Conservation (phyloP, 2,329 filamentous ascomycete species). For the Aspergillus fumigatiaffinis region DNA sequence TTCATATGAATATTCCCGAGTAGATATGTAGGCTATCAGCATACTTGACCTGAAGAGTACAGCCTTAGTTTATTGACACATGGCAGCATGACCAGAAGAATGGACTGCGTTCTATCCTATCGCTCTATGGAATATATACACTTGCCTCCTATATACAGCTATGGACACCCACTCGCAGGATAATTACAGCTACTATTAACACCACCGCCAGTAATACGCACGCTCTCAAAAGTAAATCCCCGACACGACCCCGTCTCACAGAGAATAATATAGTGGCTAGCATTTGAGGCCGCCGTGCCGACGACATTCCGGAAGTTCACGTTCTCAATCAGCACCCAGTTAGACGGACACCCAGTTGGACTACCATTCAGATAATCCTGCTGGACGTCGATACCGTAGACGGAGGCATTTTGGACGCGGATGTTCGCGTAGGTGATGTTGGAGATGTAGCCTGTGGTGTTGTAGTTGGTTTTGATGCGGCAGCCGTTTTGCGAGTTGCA, state of each 20-base stretch:
- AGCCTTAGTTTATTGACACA: too few species aligned
- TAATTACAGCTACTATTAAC: conserved; percentile 24
- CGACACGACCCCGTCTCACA: conserved; percentile 39
- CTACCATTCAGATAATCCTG: conserved; percentile 52
- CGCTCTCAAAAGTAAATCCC: conserved; percentile 34
- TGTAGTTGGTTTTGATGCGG: too few species aligned
- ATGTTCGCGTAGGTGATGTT: too few species aligned
- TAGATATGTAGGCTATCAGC: too few species aligned
- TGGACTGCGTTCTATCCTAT: too few species aligned
- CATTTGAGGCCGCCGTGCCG: conserved; percentile 27
- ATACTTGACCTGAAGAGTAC: too few species aligned
- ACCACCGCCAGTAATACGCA: conserved; percentile 33
- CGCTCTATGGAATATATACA: too few species aligned
- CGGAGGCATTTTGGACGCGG: too few species aligned
- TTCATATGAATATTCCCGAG: not conserved
- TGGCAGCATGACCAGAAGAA: too few species aligned
- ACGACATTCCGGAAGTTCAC: conserved; percentile 34
- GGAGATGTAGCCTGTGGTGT: too few species aligned
- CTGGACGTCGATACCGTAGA: conserved; percentile 48
- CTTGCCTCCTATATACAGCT: not conserved
- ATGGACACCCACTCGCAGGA: not conserved
- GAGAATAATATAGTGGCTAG: conserved; percentile 36
- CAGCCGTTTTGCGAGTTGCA: too few species aligned
- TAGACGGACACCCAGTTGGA: conserved; percentile 35
- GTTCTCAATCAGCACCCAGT: conserved; percentile 36